phyloP scores from a whole-genome alignment of 805 yeast species.

The Lipomyces starkeyi region DNA sequence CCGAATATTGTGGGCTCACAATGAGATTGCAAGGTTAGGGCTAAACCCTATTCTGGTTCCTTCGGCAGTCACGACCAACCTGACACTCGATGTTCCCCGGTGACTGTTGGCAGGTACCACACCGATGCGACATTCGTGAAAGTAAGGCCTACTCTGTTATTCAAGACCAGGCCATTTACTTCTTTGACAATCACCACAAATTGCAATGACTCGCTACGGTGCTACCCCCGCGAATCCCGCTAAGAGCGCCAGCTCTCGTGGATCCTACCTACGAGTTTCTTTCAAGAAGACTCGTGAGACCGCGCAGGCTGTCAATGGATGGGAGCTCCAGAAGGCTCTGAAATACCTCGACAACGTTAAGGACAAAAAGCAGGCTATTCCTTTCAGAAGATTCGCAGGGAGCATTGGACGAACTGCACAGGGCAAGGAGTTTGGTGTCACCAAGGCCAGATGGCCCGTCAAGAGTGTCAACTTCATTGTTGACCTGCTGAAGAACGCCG shows the following conservation, averaged over 20 bases:
- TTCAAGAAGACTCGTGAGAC: constrained; percentile 99
- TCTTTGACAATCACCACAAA: constrained; percentile 10
- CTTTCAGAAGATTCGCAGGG: constrained; percentile 97
- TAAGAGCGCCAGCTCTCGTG: constrained; percentile 98
- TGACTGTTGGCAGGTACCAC: too few relatives aligned
- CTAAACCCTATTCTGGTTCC: background rate
- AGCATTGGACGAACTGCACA: constrained; percentile 99
- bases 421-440: constrained; percentile 99
- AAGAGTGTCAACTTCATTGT: constrained; percentile 95
- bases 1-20: background rate
- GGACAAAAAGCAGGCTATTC: constrained; percentile 99
- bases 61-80: background rate
- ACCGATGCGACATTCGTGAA: background rate
- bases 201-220: constrained; percentile 96
- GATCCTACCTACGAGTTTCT: constrained; percentile 98
- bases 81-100: too few relatives aligned
- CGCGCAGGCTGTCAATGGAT: constrained; percentile 97
- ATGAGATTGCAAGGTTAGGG: background rate
- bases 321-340: constrained; percentile 96
- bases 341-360: constrained; percentile 93
- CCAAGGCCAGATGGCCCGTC: constrained; percentile 99
- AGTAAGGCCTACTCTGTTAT: background rate
- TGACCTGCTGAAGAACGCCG: constrained; percentile 96
- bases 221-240: constrained; percentile 99
- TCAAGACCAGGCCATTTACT: background rate